These are phyloP conservation scores for Baudoinia panamericana DNA, from an alignment of 495 filamentous ascomycete species.

Conservation along the genomic window DNA sequence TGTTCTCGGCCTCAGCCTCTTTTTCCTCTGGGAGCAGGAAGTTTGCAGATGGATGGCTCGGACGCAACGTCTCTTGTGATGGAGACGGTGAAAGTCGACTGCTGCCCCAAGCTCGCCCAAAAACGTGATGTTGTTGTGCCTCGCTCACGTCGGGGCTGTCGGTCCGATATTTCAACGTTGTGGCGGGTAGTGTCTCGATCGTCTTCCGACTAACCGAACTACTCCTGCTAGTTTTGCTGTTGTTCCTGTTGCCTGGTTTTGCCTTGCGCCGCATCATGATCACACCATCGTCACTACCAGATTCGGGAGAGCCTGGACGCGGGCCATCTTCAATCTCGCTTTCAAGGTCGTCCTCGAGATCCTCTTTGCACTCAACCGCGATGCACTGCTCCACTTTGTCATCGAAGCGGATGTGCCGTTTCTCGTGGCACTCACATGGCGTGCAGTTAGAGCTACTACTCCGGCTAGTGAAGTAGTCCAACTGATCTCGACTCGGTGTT, in stretches of 20 bases:
- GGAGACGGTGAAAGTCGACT: slow-evolving; percentile 49
- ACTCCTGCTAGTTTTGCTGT: slow-evolving; percentile 2
- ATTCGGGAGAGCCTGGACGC: slow-evolving; percentile 2
- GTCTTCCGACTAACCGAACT: slow-evolving; percentile 27
- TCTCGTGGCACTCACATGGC: slow-evolving; percentile 44
- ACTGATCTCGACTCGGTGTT: slow-evolving; percentile 42
- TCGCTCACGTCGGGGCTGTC: slow-evolving; percentile 57
- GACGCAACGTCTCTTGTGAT: slow-evolving; percentile 63
- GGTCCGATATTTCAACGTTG: slow-evolving; percentile 76
- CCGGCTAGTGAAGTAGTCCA: slow-evolving; percentile 44
- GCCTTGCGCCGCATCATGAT: slow-evolving; percentile 66
- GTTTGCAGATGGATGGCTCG: slow-evolving; percentile 54
- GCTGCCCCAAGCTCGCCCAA: slow-evolving; percentile 34
- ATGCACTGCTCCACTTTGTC: slow-evolving; percentile 93
- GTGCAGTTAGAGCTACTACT: slow-evolving; percentile 47
- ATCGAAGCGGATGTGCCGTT: slow-evolving; percentile 90
- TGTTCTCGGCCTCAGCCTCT: slow-evolving; percentile 36
- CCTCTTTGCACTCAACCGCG: slow-evolving; percentile 71
- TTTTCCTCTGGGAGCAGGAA: slow-evolving; percentile 53
- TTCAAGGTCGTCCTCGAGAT: slow-evolving; percentile 1
- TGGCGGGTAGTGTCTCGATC: slow-evolving; percentile 85
- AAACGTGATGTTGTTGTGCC: slow-evolving; percentile 18
- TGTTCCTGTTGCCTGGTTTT: not conserved
- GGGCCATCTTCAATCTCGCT: slow-evolving; percentile 58
- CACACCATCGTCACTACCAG: slow-evolving; percentile 51